phyloP scores from a whole-genome alignment of 805 yeast genomes.

The Lipomyces starkeyi region DNA sequence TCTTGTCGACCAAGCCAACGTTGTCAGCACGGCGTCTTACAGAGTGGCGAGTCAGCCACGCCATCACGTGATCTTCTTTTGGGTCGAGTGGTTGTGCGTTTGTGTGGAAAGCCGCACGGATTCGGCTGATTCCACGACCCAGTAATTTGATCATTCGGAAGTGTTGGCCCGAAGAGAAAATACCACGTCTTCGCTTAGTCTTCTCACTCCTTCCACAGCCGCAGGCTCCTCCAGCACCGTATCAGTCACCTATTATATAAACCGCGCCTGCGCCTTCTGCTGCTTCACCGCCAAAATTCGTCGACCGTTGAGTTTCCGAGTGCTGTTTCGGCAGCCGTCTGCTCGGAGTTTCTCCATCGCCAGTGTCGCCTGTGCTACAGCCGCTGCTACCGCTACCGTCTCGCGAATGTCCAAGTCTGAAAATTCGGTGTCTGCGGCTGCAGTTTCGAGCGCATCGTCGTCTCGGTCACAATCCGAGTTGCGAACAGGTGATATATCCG shows the following conservation, averaged over 20 bases:
- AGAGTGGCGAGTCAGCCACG: not conserved
- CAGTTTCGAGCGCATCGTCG: not conserved
- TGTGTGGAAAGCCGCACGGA: not conserved
- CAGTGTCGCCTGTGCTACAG: slow-evolving; percentile 1
- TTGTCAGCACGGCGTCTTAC: too few species aligned
- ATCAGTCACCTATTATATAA: not conserved
- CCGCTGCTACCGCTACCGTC: slow-evolving; percentile 5
- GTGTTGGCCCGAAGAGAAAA: not conserved
- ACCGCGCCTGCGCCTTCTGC: not conserved
- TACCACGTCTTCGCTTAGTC: not conserved
- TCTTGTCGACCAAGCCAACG: too few species aligned
- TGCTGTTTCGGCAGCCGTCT: slow-evolving; percentile 3
- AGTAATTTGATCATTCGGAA: not conserved
- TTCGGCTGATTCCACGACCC: not conserved
- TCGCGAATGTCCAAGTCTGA: not conserved
- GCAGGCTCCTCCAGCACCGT: not conserved
- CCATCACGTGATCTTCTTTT: not conserved
- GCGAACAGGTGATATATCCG: not conserved
- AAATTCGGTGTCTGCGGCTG: not conserved
- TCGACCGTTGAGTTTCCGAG: not conserved
- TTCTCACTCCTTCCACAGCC: not conserved
- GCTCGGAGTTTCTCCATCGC: slow-evolving; percentile 2
- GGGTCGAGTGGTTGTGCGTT: not conserved
- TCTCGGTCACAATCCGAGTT: not conserved
- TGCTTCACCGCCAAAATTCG: slow-evolving; percentile 2